Evolutionary conservation across 1,139 yeast genomes (phyloP).

Genomic region (Suhomyces atakaporum): DNA sequence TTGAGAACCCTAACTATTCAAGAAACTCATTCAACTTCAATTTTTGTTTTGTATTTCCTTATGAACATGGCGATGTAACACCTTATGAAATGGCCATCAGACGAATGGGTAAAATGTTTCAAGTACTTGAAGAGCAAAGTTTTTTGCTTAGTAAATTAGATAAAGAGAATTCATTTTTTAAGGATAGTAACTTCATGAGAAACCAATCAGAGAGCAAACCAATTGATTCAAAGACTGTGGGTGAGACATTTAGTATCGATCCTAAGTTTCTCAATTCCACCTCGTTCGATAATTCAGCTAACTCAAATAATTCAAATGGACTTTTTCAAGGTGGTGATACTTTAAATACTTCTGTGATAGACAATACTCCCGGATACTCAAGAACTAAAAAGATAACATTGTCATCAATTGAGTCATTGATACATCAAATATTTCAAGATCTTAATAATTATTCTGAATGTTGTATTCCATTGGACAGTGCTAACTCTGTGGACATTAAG

Average conservation of each 20-base stretch:
- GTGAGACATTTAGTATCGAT: conserved; percentile 13
- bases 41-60: conserved; percentile 87
- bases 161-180: conserved; percentile 39
- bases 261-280: conserved; percentile 8
- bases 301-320: too few relatives aligned
- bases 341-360: conserved; percentile 7
- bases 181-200: conserved; percentile 17
- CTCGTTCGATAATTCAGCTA: conserved; percentile 1
- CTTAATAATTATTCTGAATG: conserved; percentile 94
- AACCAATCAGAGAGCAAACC: neutral
- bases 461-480: conserved; percentile 86
- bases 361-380: conserved; percentile 42
- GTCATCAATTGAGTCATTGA: conserved; percentile 72
- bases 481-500: conserved; percentile 90
- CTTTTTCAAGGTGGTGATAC: conserved; percentile 7
- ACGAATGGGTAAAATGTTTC: conserved; percentile 85
- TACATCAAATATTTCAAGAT: conserved; percentile 90
- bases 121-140: conserved; percentile 87
- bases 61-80: conserved; percentile 68
- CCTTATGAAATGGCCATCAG: conserved; percentile 86
- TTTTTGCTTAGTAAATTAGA: conserved; percentile 65
- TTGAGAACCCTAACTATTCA: conserved; percentile 72
- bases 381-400: conserved; percentile 46
- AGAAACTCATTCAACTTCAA: conserved; percentile 92
- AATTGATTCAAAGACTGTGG: conserved; percentile 1